phyloP scores from a whole-genome alignment of 805 yeast genomes.

The Metschnikowia lachancei region DNA sequence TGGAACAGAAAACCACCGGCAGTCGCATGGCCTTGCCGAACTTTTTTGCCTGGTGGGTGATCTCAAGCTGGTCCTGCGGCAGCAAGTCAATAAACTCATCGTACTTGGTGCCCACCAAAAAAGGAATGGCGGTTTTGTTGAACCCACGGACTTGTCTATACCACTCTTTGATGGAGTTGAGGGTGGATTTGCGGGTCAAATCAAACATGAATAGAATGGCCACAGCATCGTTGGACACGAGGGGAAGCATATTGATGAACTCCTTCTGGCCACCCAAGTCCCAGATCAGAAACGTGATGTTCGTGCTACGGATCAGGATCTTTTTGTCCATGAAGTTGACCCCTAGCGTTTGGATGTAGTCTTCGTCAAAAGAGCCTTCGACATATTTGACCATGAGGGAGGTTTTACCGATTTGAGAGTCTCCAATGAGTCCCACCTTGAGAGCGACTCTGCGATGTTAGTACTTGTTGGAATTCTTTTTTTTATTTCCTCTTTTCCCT shows the following conservation, averaged over 20 bases:
- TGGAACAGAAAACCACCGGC: slow-evolving; percentile 80
- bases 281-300: slow-evolving; percentile 89
- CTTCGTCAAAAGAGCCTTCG: slow-evolving; percentile 90
- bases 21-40: slow-evolving; percentile 91
- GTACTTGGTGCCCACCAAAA: slow-evolving; percentile 89
- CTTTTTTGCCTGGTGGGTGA: slow-evolving; percentile 76
- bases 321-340: slow-evolving; percentile 93
- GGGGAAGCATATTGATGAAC: slow-evolving; percentile 90
- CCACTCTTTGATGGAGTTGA: slow-evolving; percentile 92
- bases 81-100: slow-evolving; percentile 81
- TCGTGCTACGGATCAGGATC: slow-evolving; percentile 78
- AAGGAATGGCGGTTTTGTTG: slow-evolving; percentile 86
- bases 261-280: slow-evolving; percentile 96
- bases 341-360: slow-evolving; percentile 90
- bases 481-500: too few relatives aligned
- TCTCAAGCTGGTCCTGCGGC: slow-evolving; percentile 75
- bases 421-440: slow-evolving; percentile 92
- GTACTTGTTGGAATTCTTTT: too few relatives aligned
- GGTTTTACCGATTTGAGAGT: slow-evolving; percentile 94
- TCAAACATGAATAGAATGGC: slow-evolving; percentile 88
- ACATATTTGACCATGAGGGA: slow-evolving; percentile 95
- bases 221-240: slow-evolving; percentile 88
- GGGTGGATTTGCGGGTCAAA: slow-evolving; percentile 77
- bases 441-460: slow-evolving; percentile 53
- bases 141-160: slow-evolving; percentile 87